phyloP scores from a whole-genome alignment of 1,284 basidiomycete genomes.

The Paramarasmius palmivorus region DNA sequence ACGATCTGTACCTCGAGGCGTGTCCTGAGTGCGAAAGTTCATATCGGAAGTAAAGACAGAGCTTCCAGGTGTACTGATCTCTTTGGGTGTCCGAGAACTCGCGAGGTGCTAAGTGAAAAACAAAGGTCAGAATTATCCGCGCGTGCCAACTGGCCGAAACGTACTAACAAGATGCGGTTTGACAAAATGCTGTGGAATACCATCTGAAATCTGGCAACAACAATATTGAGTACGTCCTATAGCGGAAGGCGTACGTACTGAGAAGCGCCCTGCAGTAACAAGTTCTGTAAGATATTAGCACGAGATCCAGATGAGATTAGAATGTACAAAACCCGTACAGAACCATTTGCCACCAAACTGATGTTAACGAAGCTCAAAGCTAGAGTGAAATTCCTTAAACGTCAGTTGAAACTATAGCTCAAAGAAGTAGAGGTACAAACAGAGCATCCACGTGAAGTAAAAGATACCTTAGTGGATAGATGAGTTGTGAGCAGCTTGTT shows the following conservation, averaged over 20 bases:
- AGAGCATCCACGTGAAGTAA: conserved; percentile 24
- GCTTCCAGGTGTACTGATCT: conserved; percentile 11
- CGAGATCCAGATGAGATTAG: background rate
- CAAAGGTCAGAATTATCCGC: background rate
- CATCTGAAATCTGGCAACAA: conserved; percentile 17
- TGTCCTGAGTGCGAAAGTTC: background rate
- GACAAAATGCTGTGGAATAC: conserved; percentile 23
- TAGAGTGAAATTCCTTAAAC: conserved; percentile 5
- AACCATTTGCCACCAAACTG: conserved; percentile 15
- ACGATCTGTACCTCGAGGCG: too few species aligned
- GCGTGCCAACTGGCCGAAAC: background rate
- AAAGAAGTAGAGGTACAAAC: conserved; percentile 6
- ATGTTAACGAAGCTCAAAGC: conserved; percentile 22
- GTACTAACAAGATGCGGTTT: conserved; percentile 21
- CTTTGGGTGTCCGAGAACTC: conserved; percentile 7
- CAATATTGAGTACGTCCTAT: background rate
- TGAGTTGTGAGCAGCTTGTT: too few species aligned
- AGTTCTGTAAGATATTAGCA: background rate
- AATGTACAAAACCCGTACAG: background rate
- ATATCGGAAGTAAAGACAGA: conserved; percentile 5
- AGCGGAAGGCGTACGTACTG: conserved; percentile 15
- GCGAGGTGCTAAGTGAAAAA: conserved; percentile 10
- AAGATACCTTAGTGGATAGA: conserved; percentile 16
- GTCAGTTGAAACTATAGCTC: background rate
- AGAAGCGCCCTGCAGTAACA: conserved; percentile 19